Percentiles rank a stretch among this genome's conserved stretches.
Conservation (phyloP, 257 asterid genomes). For the Solanum tacnaense region DNA sequence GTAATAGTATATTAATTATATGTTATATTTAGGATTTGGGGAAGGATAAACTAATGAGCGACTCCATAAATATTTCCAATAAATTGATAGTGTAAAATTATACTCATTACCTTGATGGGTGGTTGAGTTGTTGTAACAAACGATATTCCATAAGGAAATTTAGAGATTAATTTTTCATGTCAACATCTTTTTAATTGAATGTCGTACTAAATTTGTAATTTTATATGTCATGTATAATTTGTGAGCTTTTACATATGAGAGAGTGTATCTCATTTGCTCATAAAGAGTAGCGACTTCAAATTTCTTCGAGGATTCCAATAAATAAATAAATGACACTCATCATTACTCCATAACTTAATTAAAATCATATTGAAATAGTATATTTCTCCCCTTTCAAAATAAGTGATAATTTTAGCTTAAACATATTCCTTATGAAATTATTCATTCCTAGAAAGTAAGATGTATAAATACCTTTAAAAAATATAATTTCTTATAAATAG, state of each 20-base stretch:
- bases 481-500: too few relatives aligned
- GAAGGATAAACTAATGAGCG: background rate
- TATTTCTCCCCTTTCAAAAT: background rate
- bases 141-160: rapidly evolving
- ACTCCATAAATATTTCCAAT: background rate
- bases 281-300: too few relatives aligned
- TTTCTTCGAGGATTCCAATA: background rate
- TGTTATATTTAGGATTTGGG: background rate
- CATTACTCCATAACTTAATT: background rate
- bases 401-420: background rate
- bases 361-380: background rate
- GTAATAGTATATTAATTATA: background rate
- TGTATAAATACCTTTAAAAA: too few relatives aligned
- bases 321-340: background rate
- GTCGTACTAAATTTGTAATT: background rate
- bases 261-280: background rate
- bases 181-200: rapidly evolving
- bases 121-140: background rate
- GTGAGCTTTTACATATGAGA: background rate
- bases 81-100: background rate
- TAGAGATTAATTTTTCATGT: background rate
- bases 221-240: background rate
- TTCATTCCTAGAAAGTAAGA: too few relatives aligned
- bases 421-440: background rate
- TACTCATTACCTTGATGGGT: background rate